Evolutionary conservation across 192 early-diverging fungal species (phyloP).

Genomic region (Coemansia sp.): DNA sequence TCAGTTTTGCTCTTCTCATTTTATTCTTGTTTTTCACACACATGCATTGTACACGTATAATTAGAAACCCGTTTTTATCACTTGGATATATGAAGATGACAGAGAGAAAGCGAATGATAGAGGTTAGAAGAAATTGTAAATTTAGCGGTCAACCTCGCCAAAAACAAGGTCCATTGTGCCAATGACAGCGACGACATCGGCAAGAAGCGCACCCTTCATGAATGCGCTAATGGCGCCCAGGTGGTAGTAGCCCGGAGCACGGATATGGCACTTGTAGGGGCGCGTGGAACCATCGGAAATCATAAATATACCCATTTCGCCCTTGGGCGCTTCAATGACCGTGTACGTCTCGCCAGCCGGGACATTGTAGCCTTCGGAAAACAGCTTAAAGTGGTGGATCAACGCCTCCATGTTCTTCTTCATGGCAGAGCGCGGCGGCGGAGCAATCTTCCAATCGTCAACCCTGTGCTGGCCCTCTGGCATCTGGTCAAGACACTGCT

Average conservation of each 20-base stretch:
- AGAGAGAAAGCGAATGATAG: neutral
- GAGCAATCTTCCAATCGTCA: constrained; percentile 97
- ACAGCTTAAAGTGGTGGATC: constrained; percentile 99
- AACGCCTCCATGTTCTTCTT: constrained; percentile 99
- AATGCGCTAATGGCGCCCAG: constrained; percentile 89
- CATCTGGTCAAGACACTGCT: constrained; percentile 96
- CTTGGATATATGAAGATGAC: neutral
- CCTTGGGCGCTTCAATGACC: constrained; percentile 97
- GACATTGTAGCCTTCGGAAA: constrained; percentile 98
- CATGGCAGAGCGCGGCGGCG: constrained; percentile 91
- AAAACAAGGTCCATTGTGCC: constrained; percentile 99
- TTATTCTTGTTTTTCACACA: neutral
- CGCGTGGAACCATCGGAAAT: constrained; percentile 92
- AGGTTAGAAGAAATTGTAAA: neutral
- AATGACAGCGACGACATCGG: constrained; percentile 96
- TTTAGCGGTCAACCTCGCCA: constrained; percentile 86
- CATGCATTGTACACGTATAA: neutral
- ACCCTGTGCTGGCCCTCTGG: constrained; percentile 91
- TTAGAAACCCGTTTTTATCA: too few species aligned
- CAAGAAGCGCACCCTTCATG: constrained; percentile 87
- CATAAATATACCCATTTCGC: constrained; percentile 96
- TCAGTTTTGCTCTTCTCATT: too few species aligned
- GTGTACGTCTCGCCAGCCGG: constrained; percentile 98
- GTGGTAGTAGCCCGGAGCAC: constrained; percentile 95
- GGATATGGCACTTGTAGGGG: constrained; percentile 98